Evolutionary conservation across 805 yeast species (phyloP), one percentile per base, ranked within the genome.

Genomic region (Starmerella tilneyi): DNA sequence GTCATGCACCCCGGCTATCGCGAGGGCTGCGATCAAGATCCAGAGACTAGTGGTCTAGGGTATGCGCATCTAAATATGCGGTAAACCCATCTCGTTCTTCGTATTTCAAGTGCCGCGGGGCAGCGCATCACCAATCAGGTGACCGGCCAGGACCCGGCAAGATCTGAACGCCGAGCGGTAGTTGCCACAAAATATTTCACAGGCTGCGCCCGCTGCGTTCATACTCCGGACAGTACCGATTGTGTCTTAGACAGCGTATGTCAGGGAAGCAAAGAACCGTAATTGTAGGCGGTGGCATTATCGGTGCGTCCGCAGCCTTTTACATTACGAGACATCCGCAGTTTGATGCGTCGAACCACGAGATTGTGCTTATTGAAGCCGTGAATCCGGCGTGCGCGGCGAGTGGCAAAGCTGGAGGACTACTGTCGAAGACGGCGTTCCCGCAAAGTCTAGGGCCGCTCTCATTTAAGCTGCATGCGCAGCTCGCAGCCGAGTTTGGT

Each of bases 351-450:
- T 67, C 69, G 26, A 79, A 75, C 46, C 78, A 84, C 59, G 86
- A 84, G 57, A 83, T 89, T 52, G 83, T 95, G 6, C 74, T 89
- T 16, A 60, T 92, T 12, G 98, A 89, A 63, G 78, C 89, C 43
- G 84, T 84, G 51, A 71, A 94, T 56, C 94, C 94, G 5, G 98
- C 97, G 0, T 94, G 96, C 43, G 97, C 96, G 39, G 97, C 98
- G 16, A 76, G 85, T 33, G 98, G 98, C 45, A 92, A 89, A 58
- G 97, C 98, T 6, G 98, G 97, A 36, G 98, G 98, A 0, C 69
- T 89, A 41, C 65, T 89, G 41, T 96, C 97, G 1, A 72, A 83
- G 19, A 88, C 96, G 94, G 97, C 97, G 0, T 92, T 92, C 63
- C 98, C 98, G 0, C 86, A 81, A 56, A 95, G 84, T 62, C 76